Percentiles rank a stretch among this genome's conserved stretches.
phyloP scores from a whole-genome alignment of 768 basidiomycete species.

The Trametes villosa region DNA sequence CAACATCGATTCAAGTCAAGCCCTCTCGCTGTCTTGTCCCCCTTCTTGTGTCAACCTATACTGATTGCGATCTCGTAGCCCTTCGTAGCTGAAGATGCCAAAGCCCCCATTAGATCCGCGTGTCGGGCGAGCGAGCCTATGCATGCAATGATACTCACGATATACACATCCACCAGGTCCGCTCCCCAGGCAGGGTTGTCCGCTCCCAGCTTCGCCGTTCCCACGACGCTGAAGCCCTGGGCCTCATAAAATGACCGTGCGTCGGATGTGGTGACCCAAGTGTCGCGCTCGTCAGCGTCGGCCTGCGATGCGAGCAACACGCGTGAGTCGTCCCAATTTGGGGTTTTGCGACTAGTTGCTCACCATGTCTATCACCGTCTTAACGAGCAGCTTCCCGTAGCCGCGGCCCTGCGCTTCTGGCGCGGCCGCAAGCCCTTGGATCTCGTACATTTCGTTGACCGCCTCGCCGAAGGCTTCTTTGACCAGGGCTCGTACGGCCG shows the following conservation, averaged over 20 bases:
- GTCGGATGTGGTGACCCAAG: background rate
- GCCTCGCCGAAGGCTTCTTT: background rate
- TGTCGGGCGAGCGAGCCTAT: no score
- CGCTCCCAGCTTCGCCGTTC: background rate
- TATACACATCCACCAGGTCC: background rate
- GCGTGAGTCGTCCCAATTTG: background rate
- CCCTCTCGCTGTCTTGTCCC: no score
- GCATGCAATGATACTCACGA: no score
- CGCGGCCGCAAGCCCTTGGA: background rate
- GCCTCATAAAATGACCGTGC: background rate
- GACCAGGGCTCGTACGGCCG: background rate
- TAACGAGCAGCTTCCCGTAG: background rate
- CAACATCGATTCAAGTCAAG: no score
- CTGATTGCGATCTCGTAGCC: no score
- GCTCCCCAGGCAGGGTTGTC: background rate
- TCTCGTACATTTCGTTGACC: background rate
- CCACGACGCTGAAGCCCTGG: background rate
- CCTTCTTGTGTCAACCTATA: no score
- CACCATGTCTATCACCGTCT: background rate
- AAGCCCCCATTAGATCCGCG: no score
- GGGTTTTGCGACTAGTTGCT: background rate
- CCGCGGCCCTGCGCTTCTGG: background rate
- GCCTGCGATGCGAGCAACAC: background rate
- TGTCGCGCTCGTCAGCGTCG: background rate
- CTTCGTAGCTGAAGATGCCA: no score